A percentile compares a stretch with the other conserved stretches of the same genome.
These are phyloP conservation scores for Crithidia thermophila DNA, from an alignment of 208 protist species.

Conservation along the genomic window DNA sequence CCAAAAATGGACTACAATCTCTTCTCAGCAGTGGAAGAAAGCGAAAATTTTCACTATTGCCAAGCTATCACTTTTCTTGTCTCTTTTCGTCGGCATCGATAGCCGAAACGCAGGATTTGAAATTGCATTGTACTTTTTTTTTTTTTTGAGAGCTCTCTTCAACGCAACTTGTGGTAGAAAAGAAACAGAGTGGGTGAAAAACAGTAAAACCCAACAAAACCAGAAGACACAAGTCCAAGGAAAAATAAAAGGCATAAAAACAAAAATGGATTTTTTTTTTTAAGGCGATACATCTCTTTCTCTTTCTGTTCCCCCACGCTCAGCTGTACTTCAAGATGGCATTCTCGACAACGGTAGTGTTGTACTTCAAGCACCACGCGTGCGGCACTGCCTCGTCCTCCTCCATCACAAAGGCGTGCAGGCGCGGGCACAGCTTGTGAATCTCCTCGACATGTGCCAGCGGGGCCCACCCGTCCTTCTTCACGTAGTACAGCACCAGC, in stretches of 20 bases:
- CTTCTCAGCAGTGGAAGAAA: no score
- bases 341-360: conserved; percentile 44
- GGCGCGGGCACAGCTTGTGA: conserved; percentile 31
- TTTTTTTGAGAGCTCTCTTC: background rate
- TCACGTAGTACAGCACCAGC: conserved; percentile 78
- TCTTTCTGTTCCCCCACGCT: no score
- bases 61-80: no score
- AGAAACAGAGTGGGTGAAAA: no score
- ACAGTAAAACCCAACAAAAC: background rate
- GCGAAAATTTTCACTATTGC: no score
- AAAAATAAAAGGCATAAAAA: no score
- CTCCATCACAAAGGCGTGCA: conserved; percentile 55
- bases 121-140: background rate
- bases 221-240: background rate
- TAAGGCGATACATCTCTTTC: no score
- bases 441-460: conserved; percentile 51
- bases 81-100: no score
- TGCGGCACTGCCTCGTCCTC: conserved; percentile 48
- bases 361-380: conserved; percentile 73
- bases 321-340: conserved; percentile 45
- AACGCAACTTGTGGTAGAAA: no score
- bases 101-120: no score
- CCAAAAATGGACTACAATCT: no score
- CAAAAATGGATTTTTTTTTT: no score
- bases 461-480: conserved; percentile 61